phyloP scores from a whole-genome alignment of 352 stramenopile species.

The Phytophthora fragariae region DNA sequence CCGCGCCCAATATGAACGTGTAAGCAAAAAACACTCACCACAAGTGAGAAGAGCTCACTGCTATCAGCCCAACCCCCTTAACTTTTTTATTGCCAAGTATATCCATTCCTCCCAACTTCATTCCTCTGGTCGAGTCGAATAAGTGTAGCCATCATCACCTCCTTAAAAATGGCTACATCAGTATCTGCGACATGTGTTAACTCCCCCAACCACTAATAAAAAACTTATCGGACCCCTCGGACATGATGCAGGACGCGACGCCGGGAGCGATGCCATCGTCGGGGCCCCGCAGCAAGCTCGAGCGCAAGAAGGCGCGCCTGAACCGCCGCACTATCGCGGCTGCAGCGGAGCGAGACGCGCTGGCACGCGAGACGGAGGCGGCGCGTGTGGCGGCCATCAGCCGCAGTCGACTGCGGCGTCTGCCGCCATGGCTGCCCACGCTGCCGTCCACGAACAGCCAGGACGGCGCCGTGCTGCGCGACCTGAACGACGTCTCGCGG shows the following conservation, averaged over 20 bases:
- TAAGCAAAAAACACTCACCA: slow-evolving; percentile 17
- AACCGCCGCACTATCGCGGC: slow-evolving; percentile 51
- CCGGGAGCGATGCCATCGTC: not conserved
- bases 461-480: slow-evolving; percentile 25
- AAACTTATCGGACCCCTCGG: not conserved
- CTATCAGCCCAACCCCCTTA: not conserved
- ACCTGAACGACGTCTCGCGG: slow-evolving; percentile 31
- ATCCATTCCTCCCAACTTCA: not conserved
- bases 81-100: slow-evolving; percentile 31
- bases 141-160: slow-evolving; percentile 8
- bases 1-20: slow-evolving; percentile 30
- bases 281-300: slow-evolving; percentile 42
- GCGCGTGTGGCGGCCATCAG: slow-evolving; percentile 39
- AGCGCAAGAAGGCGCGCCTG: slow-evolving; percentile 51
- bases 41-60: too few species aligned
- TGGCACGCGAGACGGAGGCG: slow-evolving; percentile 37
- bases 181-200: not conserved
- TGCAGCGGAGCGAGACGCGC: slow-evolving; percentile 26
- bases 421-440: slow-evolving; percentile 43
- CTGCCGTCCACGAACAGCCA: slow-evolving; percentile 28
- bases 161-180: slow-evolving; percentile 14
- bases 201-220: slow-evolving; percentile 21
- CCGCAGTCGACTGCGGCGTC: slow-evolving; percentile 35
- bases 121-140: not conserved
- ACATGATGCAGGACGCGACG: not conserved